Evolutionary conservation across 371 early-diverging fungal species (phyloP).

Genomic region (Gilbertella persicaria): DNA sequence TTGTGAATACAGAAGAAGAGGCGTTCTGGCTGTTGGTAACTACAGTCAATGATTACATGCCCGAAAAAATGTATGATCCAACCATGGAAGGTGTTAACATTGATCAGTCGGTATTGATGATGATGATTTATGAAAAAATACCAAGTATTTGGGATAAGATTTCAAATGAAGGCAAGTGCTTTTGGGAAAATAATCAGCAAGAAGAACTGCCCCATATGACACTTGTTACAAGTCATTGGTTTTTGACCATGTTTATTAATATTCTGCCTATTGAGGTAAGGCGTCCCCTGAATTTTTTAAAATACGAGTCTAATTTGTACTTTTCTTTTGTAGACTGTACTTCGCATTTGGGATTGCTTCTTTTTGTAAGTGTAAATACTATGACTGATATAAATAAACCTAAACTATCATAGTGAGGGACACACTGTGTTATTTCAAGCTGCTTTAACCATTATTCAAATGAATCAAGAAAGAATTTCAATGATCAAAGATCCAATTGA

Average conservation of each 20-base stretch:
- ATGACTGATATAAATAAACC: background rate
- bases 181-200: conserved; percentile 47
- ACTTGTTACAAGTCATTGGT: conserved; percentile 82
- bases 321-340: conserved; percentile 47
- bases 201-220: conserved; percentile 69
- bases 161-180: conserved; percentile 37
- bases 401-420: conserved; percentile 58
- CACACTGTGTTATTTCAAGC: conserved; percentile 74
- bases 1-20: conserved; percentile 70
- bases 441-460: conserved; percentile 71
- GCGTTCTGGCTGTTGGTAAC: conserved; percentile 82
- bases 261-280: conserved; percentile 66
- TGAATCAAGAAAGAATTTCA: conserved; percentile 65
- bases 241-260: conserved; percentile 77
- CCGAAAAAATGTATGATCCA: conserved; percentile 78
- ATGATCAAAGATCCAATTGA: conserved; percentile 65
- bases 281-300: conserved; percentile 24
- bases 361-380: conserved; percentile 54
- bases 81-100: conserved; percentile 78
- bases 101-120: conserved; percentile 73
- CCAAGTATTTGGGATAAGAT: conserved; percentile 58
- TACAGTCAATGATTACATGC: conserved; percentile 70
- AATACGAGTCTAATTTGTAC: background rate
- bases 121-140: conserved; percentile 54
- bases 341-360: conserved; percentile 81